Evolutionary conservation across 2,329 filamentous ascomycete species (phyloP), one percentile per base, ranked within the genome.

Genomic region (Capronia coronata): DNA sequence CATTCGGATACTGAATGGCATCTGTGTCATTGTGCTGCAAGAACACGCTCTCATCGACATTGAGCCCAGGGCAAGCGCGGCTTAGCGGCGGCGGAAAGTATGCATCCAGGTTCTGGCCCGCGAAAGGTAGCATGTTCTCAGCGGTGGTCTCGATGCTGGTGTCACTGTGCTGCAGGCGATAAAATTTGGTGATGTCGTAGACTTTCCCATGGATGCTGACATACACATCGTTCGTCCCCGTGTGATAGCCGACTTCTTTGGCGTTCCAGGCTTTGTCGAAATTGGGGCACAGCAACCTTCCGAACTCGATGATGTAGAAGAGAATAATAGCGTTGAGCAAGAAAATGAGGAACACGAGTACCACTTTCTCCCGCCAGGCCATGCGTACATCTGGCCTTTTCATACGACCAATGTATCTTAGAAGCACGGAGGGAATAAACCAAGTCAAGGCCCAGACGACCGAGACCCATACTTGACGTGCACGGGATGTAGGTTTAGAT

Each of bases 301-400:
- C 90, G 61, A 98, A 93, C 32, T 71, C 80, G 56, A 96, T 78
- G 61, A 98, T 96, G 78, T 88, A 95, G 71, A 98, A 98, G 50
- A 96, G 75, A 54, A 98, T 79, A 22, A 79, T 64, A 32, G 65
- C 88, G 68, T 98, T 98, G 59, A 94, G 69, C 10, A 98, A 61
- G 23, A 86, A 65, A 59, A 98, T 97, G 45, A 95, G 62, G 51
- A 86, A 73, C 40, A 90, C 82, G 9, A 98, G 73, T 0, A 93
- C 84, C 9, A 98, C 44, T 69, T 98, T 98, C 64, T 98, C 93
- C 68, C 93, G 80, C 93, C 93, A 98, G 0, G 93, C 93, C 80
- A 96, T 86, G 21, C 93, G 86, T 7, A 98, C 88, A 69, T 98
- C 93, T 1, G 90, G 93, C 48, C 93, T 83, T 71, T 94, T 94